Evolutionary conservation across 2,329 filamentous ascomycete species (phyloP), one percentile per base, ranked within the genome.

Genomic region (Fusarium lyarnte): DNA sequence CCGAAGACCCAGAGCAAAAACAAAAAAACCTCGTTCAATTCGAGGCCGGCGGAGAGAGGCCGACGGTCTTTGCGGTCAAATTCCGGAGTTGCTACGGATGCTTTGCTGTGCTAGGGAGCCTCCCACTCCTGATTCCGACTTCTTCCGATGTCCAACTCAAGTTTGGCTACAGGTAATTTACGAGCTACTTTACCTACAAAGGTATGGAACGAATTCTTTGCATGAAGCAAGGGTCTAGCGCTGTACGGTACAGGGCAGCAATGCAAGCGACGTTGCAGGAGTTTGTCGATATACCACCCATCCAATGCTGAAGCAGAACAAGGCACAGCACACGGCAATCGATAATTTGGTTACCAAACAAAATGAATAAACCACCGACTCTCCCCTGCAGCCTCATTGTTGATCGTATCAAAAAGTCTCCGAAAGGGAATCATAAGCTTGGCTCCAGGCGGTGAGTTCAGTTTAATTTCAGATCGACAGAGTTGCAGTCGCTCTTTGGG

Each of bases 281-380:
- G 58, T 62, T 61, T 74, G 58, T 60, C 51, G 49, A 72, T 46
- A 51, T 54, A 35, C 63, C 29, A 49, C 31, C 60, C 49, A 36
- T 51, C 43, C 49, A 23, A 38, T 49, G 36, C 49, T 42, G 23
- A 31, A 31, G 46, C 35, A 45, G n/a, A 39, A 19, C 61, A 57
- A 42, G 60, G 51, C 60, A 70, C 47, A 70, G 42, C 27, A 31
- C 51, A 42, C 38, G 54, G 42, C 41, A 59, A 54, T 52, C 64
- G 36, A 38, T 35, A 46, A 63, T 58, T 52, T 63, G 53, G 67
- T 77, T 77, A 77, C 73, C 72, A 75, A 72, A 77, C 63, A 55
- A 41, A 69, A 76, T 77, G 72, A 76, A 75, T 66, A 76, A 75
- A 62, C 33, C 35, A 45, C 43, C 39, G 19, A 42, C 17, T 47